phyloP scores from a whole-genome alignment of 1,284 basidiomycete genomes.

The Cryptococcus hybrid region DNA sequence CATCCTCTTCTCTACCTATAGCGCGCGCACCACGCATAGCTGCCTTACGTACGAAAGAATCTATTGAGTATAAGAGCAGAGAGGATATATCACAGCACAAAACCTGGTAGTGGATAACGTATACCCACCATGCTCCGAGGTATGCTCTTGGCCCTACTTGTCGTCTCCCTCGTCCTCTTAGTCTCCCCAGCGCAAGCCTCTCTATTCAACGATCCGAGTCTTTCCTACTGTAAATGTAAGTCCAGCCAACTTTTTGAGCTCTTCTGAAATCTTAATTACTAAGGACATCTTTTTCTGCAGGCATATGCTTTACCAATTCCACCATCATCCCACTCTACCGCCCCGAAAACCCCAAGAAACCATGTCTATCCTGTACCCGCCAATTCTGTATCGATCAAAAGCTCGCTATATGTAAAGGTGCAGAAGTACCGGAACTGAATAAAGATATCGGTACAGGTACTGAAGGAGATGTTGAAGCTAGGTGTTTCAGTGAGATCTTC shows the following conservation, averaged over 20 bases:
- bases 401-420: conserved; percentile 70
- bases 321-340: conserved; percentile 78
- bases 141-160: too few species aligned
- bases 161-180: conserved; percentile 2
- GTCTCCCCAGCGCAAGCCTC: conserved; percentile 13
- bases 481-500: conserved; percentile 83
- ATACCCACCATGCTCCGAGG: too few species aligned
- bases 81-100: too few species aligned
- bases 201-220: conserved; percentile 34
- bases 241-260: neutral
- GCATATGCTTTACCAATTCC: conserved; percentile 89
- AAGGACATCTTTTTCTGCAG: conserved; percentile 49
- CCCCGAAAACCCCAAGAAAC: conserved; percentile 79
- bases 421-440: conserved; percentile 78
- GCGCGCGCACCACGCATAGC: too few species aligned
- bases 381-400: conserved; percentile 95
- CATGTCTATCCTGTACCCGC: conserved; percentile 88
- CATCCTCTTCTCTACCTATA: too few species aligned
- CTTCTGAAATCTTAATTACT: neutral
- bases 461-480: conserved; percentile 90
- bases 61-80: too few species aligned
- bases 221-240: conserved; percentile 50
- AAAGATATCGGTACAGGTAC: conserved; percentile 92
- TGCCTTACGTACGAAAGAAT: too few species aligned
- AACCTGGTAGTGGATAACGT: too few species aligned